Evolutionary conservation across 441 rosid species (phyloP), one percentile per base, ranked within the genome.

Genomic region (Iberis amara): DNA sequence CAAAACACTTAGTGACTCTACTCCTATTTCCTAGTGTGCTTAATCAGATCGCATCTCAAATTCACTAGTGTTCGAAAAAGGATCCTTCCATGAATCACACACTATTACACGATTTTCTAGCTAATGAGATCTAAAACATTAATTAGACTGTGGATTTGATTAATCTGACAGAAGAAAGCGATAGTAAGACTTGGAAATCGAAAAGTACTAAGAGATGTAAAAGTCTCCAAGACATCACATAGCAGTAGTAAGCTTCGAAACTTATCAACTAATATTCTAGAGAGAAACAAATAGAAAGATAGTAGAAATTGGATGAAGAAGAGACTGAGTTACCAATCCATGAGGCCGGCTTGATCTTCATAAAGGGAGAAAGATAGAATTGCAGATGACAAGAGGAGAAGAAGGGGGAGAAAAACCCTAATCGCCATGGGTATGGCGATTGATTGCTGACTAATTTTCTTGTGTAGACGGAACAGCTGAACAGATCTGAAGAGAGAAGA

Each of bases 341-440:
- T 74, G 74, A 94, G 94, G 50, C 99, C 97, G 35, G 78, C 96
- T 82, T 94, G 99, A 76, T 94, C 99, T 73, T 87, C 99, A 55
- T 75, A 89, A 36, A 94, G 88, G 28, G 96, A 83, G 13, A 71
- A 62, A 68, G 71, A 47, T 12, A 69, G 59, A 49, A 48, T 47
- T 7, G 73, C 46, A 26, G 75, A 59, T 15, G 88, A 83, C 30
- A 75, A 12, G 39, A 80, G 56, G 12, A 79, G 5, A 7, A 86
- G 24, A 15, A 75, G 35, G 14, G 71, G 30, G 45, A 76, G 42
- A 33, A 33, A 43, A 66, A 41, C 67, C 79, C 81, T 77, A 71
- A 73, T 57, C 78, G 83, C 86, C 94, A 79, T 78, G 56, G 66
- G 57, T 54, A 63, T 67, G 80, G 58, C 75, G 71, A 55, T 55